Percentiles rank a stretch among this genome's conserved stretches.
Evolutionary conservation across 78 protist genomes (phyloP).

Genomic region (slime mould (Dictyostelium discoideum)): DNA sequence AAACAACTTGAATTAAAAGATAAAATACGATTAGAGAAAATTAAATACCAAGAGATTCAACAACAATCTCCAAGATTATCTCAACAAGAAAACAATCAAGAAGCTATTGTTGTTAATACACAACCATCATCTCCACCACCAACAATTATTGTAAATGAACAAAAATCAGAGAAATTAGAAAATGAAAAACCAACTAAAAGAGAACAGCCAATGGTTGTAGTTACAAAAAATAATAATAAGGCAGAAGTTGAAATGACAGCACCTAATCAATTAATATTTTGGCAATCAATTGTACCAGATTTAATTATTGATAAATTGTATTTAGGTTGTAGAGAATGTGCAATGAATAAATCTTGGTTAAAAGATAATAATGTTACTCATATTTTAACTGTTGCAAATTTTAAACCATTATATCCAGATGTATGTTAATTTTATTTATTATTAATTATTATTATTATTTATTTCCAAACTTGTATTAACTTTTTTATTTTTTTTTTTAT

Average conservation of each 20-base stretch:
- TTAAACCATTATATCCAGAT: conserved; percentile 60
- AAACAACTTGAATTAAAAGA: not conserved
- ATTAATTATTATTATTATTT: no score
- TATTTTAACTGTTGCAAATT: conserved; percentile 58
- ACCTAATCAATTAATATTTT: conserved; percentile 1
- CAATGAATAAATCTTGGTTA: conserved; percentile 39
- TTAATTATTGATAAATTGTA: conserved; percentile 49
- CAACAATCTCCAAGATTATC: no score
- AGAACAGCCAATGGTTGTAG: not conserved
- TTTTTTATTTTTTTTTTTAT: no score
- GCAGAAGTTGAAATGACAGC: not conserved
- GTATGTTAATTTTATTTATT: not conserved
- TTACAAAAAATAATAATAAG: not conserved
- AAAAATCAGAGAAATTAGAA: not conserved
- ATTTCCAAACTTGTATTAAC: not conserved
- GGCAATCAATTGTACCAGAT: conserved; percentile 63
- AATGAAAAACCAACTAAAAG: not conserved
- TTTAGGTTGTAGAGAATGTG: conserved; percentile 67
- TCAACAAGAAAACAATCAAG: no score
- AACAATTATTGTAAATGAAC: not conserved
- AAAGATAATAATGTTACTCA: conserved; percentile 58
- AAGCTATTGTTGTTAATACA: not conserved
- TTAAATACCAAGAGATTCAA: not conserved
- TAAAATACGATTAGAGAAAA: not conserved
- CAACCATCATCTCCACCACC: not conserved